phyloP scores from a whole-genome alignment of 805 yeast species.

The Suhomyces tanzawaensis region DNA sequence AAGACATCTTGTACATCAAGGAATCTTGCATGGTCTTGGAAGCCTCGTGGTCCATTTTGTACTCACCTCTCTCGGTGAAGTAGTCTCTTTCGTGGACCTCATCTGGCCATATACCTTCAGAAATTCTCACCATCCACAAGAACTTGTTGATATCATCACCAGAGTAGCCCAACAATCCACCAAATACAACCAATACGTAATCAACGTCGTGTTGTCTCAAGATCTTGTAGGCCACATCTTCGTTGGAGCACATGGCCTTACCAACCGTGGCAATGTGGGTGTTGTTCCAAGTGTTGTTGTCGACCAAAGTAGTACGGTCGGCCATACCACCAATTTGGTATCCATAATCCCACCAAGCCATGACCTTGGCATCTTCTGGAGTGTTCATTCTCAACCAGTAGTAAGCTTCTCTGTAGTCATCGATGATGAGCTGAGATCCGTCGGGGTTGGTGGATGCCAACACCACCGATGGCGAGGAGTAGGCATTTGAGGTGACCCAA shows the following conservation, averaged over 20 bases:
- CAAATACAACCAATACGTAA: constrained; percentile 88
- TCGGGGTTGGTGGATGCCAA: constrained; percentile 80
- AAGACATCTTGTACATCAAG: constrained; percentile 92
- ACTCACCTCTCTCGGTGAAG: constrained; percentile 85
- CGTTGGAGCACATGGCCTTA: constrained; percentile 90
- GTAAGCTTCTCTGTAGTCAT: constrained; percentile 97
- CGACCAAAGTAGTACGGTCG: constrained; percentile 96
- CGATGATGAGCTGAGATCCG: constrained; percentile 82
- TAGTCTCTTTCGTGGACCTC: constrained; percentile 83
- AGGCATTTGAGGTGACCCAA: constrained; percentile 94
- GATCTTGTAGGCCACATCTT: constrained; percentile 84
- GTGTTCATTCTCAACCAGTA: constrained; percentile 99
- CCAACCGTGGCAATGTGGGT: constrained; percentile 99
- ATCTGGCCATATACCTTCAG: constrained; percentile 99
- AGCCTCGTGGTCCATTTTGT: constrained; percentile 79
- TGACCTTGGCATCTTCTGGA: constrained; percentile 89
- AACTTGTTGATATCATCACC: constrained; percentile 97
- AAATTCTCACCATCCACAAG: constrained; percentile 97
- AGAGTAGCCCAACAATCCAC: constrained; percentile 88
- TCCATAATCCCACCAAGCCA: constrained; percentile 99
- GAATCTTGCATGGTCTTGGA: constrained; percentile 84
- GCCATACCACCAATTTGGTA: constrained; percentile 99
- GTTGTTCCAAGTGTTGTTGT: constrained; percentile 98
- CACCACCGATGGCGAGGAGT: constrained; percentile 97
- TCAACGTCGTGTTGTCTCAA: constrained; percentile 92